phyloP scores from a whole-genome alignment of 2,329 filamentous ascomycete species.

The Coniella vitis region DNA sequence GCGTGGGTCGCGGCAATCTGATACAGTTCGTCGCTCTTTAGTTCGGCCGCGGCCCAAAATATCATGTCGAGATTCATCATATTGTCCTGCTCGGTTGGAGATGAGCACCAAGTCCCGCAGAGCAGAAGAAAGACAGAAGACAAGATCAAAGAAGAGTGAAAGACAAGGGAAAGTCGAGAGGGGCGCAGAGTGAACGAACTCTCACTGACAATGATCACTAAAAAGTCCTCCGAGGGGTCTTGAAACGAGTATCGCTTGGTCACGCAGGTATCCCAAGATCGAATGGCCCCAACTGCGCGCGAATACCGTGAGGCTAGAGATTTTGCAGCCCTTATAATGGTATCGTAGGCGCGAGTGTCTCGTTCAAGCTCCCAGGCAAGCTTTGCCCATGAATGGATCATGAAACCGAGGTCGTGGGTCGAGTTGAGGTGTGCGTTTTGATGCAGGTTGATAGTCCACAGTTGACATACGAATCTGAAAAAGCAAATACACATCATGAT shows the following conservation, averaged over 20 bases:
- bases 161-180: too few species aligned
- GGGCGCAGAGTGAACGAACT: too few species aligned
- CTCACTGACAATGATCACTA: not conserved
- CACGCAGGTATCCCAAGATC: not conserved
- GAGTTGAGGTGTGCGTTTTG: conserved; percentile 26
- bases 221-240: not conserved
- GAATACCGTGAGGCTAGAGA: not conserved
- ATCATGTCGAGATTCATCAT: not conserved
- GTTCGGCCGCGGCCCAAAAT: conserved; percentile 19
- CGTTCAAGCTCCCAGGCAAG: conserved; percentile 32
- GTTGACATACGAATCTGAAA: conserved; percentile 25
- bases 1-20: conserved; percentile 34
- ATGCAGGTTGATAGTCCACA: conserved; percentile 35
- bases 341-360: conserved; percentile 24
- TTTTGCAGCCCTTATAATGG: not conserved
- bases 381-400: conserved; percentile 33
- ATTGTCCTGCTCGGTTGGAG: not conserved
- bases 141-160: too few species aligned
- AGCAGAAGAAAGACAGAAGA: too few species aligned
- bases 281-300: not conserved
- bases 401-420: conserved; percentile 39
- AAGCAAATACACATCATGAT: too few species aligned
- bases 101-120: not conserved
- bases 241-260: not conserved
- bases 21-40: conserved; percentile 26